Conservation (phyloP, 345 rosid genomes). For the Noccaea bulbosa region DNA sequence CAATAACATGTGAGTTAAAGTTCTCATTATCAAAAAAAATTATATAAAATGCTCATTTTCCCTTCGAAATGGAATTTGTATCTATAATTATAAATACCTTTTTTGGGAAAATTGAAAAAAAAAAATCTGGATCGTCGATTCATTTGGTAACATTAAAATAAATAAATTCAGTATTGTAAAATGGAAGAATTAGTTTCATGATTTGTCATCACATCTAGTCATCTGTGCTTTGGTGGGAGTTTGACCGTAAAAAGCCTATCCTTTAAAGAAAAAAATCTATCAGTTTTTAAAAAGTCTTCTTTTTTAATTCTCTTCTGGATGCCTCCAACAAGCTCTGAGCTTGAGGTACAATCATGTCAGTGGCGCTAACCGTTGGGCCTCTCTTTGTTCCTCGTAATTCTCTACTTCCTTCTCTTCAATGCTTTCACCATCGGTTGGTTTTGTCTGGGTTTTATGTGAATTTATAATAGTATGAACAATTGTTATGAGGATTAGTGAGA, state of each 20-base stretch:
- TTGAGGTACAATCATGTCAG: conserved; percentile 7
- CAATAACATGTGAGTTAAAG: conserved; percentile 2
- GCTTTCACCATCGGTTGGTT: background rate
- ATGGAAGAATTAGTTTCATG: background rate
- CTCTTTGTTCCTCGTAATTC: conserved; percentile 29
- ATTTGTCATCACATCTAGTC: background rate
- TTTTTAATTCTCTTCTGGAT: background rate
- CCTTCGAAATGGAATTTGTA: background rate
- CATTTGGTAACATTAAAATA: no score
- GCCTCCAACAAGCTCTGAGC: background rate
- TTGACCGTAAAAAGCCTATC: conserved; percentile 34
- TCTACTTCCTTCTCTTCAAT: conserved; percentile 14
- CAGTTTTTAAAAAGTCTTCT: background rate
- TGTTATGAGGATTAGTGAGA: no score
- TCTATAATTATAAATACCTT: no score
- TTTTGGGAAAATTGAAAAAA: no score
- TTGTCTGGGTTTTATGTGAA: background rate
- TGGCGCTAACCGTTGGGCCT: conserved; percentile 24
- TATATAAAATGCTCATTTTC: background rate
- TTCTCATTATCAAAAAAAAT: background rate
- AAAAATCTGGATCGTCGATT: no score
- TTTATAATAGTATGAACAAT: background rate
- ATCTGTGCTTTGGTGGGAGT: conserved; percentile 1
- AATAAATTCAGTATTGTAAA: no score
- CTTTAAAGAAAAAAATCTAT: background rate